Percentiles rank a stretch among this genome's conserved stretches.
Evolutionary conservation across 768 basidiomycete species (phyloP).

Genomic region (Artomyces pyxidatus): DNA sequence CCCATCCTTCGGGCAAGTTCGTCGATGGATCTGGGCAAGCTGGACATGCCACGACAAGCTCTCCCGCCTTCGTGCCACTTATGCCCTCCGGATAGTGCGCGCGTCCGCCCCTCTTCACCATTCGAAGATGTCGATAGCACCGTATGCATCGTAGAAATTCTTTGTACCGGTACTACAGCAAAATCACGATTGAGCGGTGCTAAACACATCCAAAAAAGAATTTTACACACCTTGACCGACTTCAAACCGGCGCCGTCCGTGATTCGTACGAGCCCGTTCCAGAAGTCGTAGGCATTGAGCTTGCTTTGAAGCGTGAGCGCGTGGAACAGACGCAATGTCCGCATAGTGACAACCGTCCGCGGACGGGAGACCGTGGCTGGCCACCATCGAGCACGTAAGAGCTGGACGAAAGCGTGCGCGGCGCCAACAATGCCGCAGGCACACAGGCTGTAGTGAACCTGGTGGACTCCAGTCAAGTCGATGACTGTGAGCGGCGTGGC

Average conservation of each 20-base stretch:
- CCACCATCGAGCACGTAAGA: constrained; percentile 7
- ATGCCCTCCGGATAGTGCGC: neutral
- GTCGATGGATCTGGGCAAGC: neutral
- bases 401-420: neutral
- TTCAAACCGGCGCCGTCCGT: no score
- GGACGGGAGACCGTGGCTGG: constrained; percentile 12
- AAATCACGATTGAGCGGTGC: no score
- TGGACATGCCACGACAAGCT: neutral
- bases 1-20: no score
- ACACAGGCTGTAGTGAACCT: neutral
- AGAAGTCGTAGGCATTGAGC: constrained; percentile 12
- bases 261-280: no score
- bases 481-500: neutral
- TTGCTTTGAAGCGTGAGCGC: constrained; percentile 7
- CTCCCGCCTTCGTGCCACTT: neutral
- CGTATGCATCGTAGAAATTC: neutral
- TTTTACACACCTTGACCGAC: no score
- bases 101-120: neutral
- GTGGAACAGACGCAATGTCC: constrained; percentile 9
- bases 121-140: neutral
- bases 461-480: neutral
- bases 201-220: no score
- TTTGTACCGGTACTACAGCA: neutral
- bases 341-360: constrained; percentile 12
- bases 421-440: neutral